Base-by-base conservation (phyloP, 306 rosid genomes). In the Pueraria montana region DNA sequence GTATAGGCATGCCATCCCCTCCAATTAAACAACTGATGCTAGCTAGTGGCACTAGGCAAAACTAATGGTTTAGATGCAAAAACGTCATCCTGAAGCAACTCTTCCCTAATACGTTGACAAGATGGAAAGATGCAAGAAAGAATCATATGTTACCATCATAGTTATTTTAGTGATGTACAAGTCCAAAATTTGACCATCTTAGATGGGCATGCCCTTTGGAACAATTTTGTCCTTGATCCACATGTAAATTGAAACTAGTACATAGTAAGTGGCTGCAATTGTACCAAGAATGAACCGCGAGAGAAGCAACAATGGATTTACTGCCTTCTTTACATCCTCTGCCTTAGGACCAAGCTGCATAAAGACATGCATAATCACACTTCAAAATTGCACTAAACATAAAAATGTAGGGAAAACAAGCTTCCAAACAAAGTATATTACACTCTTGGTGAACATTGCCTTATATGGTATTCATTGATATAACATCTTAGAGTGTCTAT, bases 331-430 rank as follows among this genome's bases (percentile, higher is more conserved):
- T 12, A 91, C 89, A 72, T 95, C 97, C 88, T 92, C 98, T 72
- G 64, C 91, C 89, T 89, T 93, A 2, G 99, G 93, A 82, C 97
- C 98, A 80, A 93, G 96, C 98, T 96, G 90, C 92, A 87, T 38
- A 66, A 77, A 77, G 10, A 46, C 36, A 77, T 46, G 61, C 38
- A 83, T 53, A 50, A 27, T 16, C 66, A 76, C 43, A 68, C 58
- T 46, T 79, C 32, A 48, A 69, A 32, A 55, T 74, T 34, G 27
- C 62, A 48, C 64, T 45, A 56, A 21, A 65, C 20, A 66, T 48
- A 2, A 50, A 67, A 34, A 55, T 10, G 26, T 49, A 66, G 26
- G 43, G 78, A 56, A 80, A 40, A 26, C 32, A 70, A 64, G 12
- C 58, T 62, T 18, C 32, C 27, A 27, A 46, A 72, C 45, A 63